These are phyloP conservation scores for Scheffersomyces titani DNA, from an alignment of 1,139 yeast species.

Conservation along the genomic window DNA sequence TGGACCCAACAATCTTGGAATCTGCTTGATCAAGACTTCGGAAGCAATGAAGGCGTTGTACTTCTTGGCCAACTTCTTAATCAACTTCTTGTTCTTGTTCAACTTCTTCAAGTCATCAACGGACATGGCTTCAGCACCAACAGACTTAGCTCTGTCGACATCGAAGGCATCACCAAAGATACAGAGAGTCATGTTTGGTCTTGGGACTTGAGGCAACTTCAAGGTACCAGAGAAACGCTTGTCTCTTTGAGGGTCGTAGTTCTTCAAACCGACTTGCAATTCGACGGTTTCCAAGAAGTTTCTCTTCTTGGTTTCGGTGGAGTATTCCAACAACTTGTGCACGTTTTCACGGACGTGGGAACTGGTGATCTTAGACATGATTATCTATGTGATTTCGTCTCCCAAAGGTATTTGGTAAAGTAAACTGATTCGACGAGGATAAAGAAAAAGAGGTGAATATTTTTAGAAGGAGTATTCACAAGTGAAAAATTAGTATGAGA, in stretches of 20 bases:
- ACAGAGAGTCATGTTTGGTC: slow-evolving; percentile 99
- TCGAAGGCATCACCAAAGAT: slow-evolving; percentile 99
- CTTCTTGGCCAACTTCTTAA: slow-evolving; percentile 99
- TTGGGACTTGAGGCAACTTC: slow-evolving; percentile 98
- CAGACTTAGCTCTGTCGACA: slow-evolving; percentile 99
- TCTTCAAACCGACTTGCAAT: slow-evolving; percentile 99
- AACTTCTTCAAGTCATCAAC: slow-evolving; percentile 99
- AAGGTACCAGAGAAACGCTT: slow-evolving; percentile 99
- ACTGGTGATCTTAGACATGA: slow-evolving; percentile 92
- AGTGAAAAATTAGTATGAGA: neutral
- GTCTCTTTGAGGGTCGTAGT: slow-evolving; percentile 99
- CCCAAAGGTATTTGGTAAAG: slow-evolving; percentile 60
- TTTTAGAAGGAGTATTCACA: neutral
- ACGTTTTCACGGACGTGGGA: slow-evolving; percentile 97
- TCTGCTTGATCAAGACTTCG: slow-evolving; percentile 98
- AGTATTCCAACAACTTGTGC: slow-evolving; percentile 85
- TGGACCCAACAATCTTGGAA: slow-evolving; percentile 99
- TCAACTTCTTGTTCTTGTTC: slow-evolving; percentile 99
- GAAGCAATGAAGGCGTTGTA: slow-evolving; percentile 99
- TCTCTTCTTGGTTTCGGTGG: slow-evolving; percentile 98
- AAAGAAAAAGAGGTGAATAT: slow-evolving; percentile 14
- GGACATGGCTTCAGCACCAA: slow-evolving; percentile 99
- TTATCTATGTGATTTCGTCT: slow-evolving; percentile 54
- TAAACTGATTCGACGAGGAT: slow-evolving; percentile 56
- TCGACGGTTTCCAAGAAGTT: slow-evolving; percentile 99